These are phyloP conservation scores for Spongiforma sp. DNA, from an alignment of 1,284 basidiomycete genomes.

Conservation along the genomic window DNA sequence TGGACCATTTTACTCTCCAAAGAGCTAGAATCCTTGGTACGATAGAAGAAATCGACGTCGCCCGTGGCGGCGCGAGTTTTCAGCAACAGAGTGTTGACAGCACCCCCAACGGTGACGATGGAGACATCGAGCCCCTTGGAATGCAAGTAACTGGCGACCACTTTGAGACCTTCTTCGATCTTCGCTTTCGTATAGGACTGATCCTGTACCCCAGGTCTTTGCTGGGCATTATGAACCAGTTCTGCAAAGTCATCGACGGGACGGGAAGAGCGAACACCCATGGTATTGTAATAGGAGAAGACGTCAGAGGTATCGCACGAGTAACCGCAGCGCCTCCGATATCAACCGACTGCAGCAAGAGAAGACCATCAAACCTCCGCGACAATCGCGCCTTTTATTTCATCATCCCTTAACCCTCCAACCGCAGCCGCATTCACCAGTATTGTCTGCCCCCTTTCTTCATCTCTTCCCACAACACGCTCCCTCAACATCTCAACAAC, in stretches of 20 bases:
- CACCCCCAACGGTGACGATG: conserved; percentile 16
- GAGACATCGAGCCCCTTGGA: conserved; percentile 6
- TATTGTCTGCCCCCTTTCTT: conserved; percentile 15
- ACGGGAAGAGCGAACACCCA: conserved; percentile 6
- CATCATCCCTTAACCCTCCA: conserved; percentile 31
- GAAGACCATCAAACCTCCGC: conserved; percentile 17
- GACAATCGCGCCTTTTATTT: conserved; percentile 14
- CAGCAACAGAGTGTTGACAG: conserved; percentile 14
- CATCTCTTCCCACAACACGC: conserved; percentile 8
- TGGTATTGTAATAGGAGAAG: background rate
- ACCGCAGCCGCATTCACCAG: conserved; percentile 38
- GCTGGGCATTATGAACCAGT: background rate
- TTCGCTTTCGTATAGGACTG: conserved; percentile 7
- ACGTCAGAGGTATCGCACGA: too few relatives aligned
- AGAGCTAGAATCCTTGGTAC: conserved; percentile 1
- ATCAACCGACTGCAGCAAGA: too few relatives aligned
- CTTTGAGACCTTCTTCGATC: conserved; percentile 10
- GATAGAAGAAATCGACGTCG: conserved; percentile 20
- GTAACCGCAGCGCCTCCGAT: too few relatives aligned
- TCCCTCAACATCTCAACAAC: conserved; percentile 2
- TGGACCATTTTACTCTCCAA: background rate
- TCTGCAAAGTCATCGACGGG: conserved; percentile 1
- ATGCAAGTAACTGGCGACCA: conserved; percentile 7
- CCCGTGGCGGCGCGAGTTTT: conserved; percentile 12
- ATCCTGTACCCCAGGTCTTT: background rate